phyloP scores from a whole-genome alignment of 768 basidiomycete species.

The Pholiota microspora region DNA sequence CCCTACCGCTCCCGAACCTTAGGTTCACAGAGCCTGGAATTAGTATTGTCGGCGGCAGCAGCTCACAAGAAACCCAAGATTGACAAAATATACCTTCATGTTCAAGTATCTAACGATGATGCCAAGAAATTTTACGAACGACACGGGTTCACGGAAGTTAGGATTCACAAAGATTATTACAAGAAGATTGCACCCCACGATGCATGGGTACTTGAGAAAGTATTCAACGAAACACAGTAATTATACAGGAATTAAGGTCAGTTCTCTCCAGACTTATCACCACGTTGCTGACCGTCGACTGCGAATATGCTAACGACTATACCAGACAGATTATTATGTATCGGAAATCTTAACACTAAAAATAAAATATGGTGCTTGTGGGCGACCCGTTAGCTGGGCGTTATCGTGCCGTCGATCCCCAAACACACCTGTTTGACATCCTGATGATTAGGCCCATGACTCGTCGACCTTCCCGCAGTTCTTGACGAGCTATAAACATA shows the following conservation, averaged over 20 bases:
- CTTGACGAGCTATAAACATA: slow-evolving; percentile 62
- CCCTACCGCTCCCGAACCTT: slow-evolving; percentile 82
- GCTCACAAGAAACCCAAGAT: slow-evolving; percentile 60
- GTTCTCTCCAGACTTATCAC: slow-evolving; percentile 5
- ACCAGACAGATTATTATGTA: slow-evolving; percentile 19
- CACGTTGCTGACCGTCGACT: slow-evolving; percentile 9
- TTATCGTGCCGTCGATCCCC: not conserved
- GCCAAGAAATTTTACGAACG: slow-evolving; percentile 83
- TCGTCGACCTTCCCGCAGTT: slow-evolving; percentile 74
- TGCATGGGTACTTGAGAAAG: slow-evolving; percentile 84
- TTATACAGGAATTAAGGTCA: slow-evolving; percentile 20
- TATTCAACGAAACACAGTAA: slow-evolving; percentile 26
- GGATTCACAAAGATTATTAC: slow-evolving; percentile 75
- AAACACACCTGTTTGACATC: slow-evolving; percentile 5
- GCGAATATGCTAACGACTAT: slow-evolving; percentile 12
- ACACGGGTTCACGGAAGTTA: slow-evolving; percentile 74
- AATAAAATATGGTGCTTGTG: slow-evolving; percentile 9
- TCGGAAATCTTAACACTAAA: slow-evolving; percentile 19
- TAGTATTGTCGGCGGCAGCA: slow-evolving; percentile 62
- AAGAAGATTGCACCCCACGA: slow-evolving; percentile 83
- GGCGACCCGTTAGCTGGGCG: not conserved
- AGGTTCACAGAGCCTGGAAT: slow-evolving; percentile 70
- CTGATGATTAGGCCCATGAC: slow-evolving; percentile 12
- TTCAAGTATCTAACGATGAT: slow-evolving; percentile 76
- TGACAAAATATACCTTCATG: slow-evolving; percentile 76